Base-by-base conservation (phyloP, 179 eudicot genomes). In the Corrigiola litoralis region DNA sequence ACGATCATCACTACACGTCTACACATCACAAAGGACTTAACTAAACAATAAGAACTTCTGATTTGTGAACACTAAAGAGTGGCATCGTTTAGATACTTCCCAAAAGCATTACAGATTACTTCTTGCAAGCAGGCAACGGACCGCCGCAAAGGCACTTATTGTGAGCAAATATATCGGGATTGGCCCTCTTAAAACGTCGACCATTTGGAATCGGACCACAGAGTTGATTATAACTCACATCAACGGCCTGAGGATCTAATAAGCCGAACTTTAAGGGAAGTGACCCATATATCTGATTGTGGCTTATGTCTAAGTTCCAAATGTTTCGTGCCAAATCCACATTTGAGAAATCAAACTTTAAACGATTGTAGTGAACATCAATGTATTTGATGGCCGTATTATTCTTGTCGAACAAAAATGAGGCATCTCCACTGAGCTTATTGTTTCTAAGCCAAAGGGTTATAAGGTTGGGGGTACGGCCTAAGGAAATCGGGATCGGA, bases 61-160 rank as follows among this genome's bases (percentile, higher is more conserved):
- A n/a, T n/a, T n/a, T n/a, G n/a, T 38, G 47, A 58, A 14, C 47
- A 24, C 48, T n/a, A 55, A 32, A 17, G 23, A 9, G 9, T 32
- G 3, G 25, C 60, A n/a, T n/a, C n/a, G n/a, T n/a, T n/a, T 5
- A 14, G 42, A 38, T 12, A 18, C 40, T 8, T 31, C 2, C 24
- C 14, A 54, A 34, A 29, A 17, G 42, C 33, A 31, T 17, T 6
- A 24, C 1, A 11, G 32, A 38, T 31, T 68, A 68, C 65, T n/a
- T n/a, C n/a, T 68, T 68, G 65, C 72, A 58, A 46, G 47, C 48
- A 32, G 65, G 58, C 21, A 68, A 58, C 36, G 72, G 72, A 17
- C 64, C 56, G 23, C 72, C 72, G 12, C 72, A 68, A 24, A 67
- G 64, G 41, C 72, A 67, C 65, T 67, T 67, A 53, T 67, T 67